Percentiles rank a stretch among this genome's conserved stretches.
These are phyloP conservation scores for Lasiodiplodia hormozganensis DNA, from an alignment of 2,329 filamentous ascomycete genomes.

Conservation along the genomic window DNA sequence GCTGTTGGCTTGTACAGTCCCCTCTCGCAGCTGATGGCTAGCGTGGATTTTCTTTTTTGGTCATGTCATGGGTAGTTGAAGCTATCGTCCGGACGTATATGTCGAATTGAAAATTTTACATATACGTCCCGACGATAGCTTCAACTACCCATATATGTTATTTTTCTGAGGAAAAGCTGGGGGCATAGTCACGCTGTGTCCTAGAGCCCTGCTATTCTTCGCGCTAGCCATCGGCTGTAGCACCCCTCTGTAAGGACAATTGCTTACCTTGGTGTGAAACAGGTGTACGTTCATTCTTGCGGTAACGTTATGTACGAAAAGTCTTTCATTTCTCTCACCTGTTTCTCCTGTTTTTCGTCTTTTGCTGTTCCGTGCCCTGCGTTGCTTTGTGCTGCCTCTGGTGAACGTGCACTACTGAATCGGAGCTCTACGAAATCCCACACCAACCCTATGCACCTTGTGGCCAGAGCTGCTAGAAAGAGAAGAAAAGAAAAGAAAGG, in stretches of 20 bases:
- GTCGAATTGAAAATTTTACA: too few species aligned
- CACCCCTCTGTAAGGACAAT: neutral
- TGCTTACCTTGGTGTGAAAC: slow-evolving; percentile 25
- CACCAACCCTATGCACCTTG: slow-evolving; percentile 35
- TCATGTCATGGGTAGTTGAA: too few species aligned
- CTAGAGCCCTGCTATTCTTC: too few species aligned
- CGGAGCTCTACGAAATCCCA: neutral
- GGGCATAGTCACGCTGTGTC: too few species aligned
- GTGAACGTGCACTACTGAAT: neutral
- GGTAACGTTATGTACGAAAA: slow-evolving; percentile 48
- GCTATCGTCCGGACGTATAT: too few species aligned
- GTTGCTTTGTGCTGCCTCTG: neutral
- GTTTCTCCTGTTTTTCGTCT: slow-evolving; percentile 1
- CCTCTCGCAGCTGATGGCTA: too few species aligned
- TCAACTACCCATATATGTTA: too few species aligned
- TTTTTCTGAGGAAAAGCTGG: too few species aligned
- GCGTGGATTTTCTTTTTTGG: too few species aligned
- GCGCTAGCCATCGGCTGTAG: too few species aligned
- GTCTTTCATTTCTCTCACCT: slow-evolving; percentile 7
- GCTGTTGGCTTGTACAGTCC: too few species aligned
- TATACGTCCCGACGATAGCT: too few species aligned
- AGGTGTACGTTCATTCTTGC: slow-evolving; percentile 53
- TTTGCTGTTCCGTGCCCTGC: neutral
- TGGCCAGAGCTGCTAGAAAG: neutral
- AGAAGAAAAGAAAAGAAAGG: neutral